A percentile compares a stretch with the other conserved stretches of the same genome.
Conservation (phyloP, 2,329 filamentous ascomycete species). For the Alternaria hordeiaustralica region DNA sequence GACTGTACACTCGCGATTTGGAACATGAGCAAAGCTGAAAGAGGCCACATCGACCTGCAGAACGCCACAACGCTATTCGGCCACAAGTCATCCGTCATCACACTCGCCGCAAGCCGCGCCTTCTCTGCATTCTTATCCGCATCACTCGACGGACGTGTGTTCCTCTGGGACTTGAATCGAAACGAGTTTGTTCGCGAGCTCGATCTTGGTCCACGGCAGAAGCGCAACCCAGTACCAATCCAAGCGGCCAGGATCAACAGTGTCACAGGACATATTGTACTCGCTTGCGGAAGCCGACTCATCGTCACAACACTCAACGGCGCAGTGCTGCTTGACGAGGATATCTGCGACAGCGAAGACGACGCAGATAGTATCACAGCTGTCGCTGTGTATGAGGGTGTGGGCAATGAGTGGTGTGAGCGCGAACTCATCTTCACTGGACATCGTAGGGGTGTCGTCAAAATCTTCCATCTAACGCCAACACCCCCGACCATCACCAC, state of each 20-base stretch:
- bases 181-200: slow-evolving; percentile 83
- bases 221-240: slow-evolving; percentile 35
- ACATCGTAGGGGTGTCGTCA: slow-evolving; percentile 82
- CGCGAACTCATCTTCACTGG: slow-evolving; percentile 87
- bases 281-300: slow-evolving; percentile 78
- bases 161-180: slow-evolving; percentile 94
- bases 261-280: slow-evolving; percentile 84
- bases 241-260: slow-evolving; percentile 89
- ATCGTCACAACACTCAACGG: slow-evolving; percentile 89
- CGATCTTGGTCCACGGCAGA: slow-evolving; percentile 49
- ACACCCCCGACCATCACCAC: slow-evolving; percentile 57
- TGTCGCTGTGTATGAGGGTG: slow-evolving; percentile 92
- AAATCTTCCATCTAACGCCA: slow-evolving; percentile 68
- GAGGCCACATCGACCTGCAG: slow-evolving; percentile 72
- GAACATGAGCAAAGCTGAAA: slow-evolving; percentile 71
- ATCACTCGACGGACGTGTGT: slow-evolving; percentile 79
- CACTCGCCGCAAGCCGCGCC: slow-evolving; percentile 82
- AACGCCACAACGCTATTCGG: slow-evolving; percentile 85
- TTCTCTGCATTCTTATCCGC: slow-evolving; percentile 89
- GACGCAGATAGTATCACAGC: slow-evolving; percentile 73
- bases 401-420: slow-evolving; percentile 89
- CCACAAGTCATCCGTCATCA: slow-evolving; percentile 82
- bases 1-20: slow-evolving; percentile 92
- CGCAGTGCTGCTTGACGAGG: slow-evolving; percentile 79
- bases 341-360: slow-evolving; percentile 72